Conservation (phyloP, 805 yeast species). For the Kuraishia cidri region DNA sequence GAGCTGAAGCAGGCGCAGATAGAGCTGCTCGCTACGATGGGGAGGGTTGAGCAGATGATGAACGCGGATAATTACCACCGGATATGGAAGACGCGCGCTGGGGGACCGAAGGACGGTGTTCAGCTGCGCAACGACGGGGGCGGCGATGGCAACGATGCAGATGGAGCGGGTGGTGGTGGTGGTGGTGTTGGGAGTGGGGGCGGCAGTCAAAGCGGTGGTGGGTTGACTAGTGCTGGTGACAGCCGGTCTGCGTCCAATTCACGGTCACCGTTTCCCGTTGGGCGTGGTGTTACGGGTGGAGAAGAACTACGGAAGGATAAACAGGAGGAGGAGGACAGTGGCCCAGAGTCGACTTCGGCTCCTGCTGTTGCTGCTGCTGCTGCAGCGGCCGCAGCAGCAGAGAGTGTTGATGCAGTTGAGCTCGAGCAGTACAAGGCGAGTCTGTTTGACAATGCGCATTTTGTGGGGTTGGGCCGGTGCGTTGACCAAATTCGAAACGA, state of each 20-base stretch:
- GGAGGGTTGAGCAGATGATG: conserved; percentile 14
- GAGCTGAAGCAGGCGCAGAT: conserved; percentile 50
- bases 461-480: conserved; percentile 38
- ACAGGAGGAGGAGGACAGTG: not conserved
- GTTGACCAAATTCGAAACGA: conserved; percentile 38
- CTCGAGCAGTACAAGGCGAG: conserved; percentile 10
- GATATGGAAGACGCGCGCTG: conserved; percentile 14
- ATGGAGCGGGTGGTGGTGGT: not conserved
- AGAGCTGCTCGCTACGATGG: conserved; percentile 30
- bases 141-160: not conserved
- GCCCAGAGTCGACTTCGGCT: not conserved
- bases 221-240: no score
- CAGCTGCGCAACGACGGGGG: conserved; percentile 1
- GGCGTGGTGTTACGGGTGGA: no score
- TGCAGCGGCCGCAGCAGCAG: not conserved
- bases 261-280: not conserved
- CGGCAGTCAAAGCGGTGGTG: no score
- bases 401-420: conserved; percentile 3
- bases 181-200: not conserved
- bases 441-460: conserved; percentile 39
- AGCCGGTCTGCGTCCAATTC: no score
- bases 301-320: no score
- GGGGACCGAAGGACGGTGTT: conserved; percentile 3
- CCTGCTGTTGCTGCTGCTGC: not conserved
- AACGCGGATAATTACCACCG: conserved; percentile 17